Base-by-base conservation (phyloP, 176 grass and related monocot genomes). In the Oryza punctata region DNA sequence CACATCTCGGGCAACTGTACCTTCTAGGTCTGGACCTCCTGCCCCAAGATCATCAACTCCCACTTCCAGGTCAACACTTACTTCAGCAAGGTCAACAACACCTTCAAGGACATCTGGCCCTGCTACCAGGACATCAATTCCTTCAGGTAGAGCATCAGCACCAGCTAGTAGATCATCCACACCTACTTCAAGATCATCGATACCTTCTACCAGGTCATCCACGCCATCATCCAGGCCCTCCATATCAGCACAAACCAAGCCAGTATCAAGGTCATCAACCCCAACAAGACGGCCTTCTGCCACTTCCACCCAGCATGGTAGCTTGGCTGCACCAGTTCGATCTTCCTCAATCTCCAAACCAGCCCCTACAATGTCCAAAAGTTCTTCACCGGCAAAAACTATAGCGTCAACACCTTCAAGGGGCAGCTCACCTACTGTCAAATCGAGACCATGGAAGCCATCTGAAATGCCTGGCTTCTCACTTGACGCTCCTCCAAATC, bases 391-490 rank as follows among this genome's bases (percentile, higher is more conserved):
- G 21, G 59, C 80, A 29, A 78, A 73, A 61, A 86, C 84, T 41
- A 35, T 70, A 70, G 75, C 19, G 0, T 64, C 80, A 70, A 68
- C 76, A 70, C 80, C 90, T 71, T 85, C 87, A 80, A 78, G 85
- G 75, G 89, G 93, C 61, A 92, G 85, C 73, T 98, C 96, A 61
- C 91, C 93, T n/a, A 95, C 85, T 49, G 87, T 96, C 63, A 95
- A 86, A 84, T 95, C 96, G 71, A 92, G 89, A 76, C 72, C 96
- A 87, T 91, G 91, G 93, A 98, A 94, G 67, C 96, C 96, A 46
- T 90, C 91, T 67, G 91, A 95, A 73, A 94, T 95, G 87, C 93
- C 96, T 13, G 93, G 89, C n/a, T 95, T 95, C 70, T 91, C 87
- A 10, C 93, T 95, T 79, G 89, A 96, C 32, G 93, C 87, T 0